Conservation (phyloP, 306 rosid species). For the Casuarina cunninghamiana region DNA sequence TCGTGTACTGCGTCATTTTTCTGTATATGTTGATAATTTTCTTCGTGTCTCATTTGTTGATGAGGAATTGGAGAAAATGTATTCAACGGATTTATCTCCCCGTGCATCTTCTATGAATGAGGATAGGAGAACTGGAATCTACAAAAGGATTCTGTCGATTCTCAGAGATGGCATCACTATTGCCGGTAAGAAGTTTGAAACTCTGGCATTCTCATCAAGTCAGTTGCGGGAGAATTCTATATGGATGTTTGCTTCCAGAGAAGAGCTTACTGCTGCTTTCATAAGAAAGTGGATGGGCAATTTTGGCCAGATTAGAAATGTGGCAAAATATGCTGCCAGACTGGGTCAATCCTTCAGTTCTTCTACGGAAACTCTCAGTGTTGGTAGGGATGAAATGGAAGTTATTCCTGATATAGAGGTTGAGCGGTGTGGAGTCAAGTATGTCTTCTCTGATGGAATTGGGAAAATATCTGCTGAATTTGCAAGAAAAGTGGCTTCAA, state of each 20-base stretch:
- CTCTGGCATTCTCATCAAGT: constrained; percentile 91
- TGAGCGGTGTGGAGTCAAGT: constrained; percentile 8
- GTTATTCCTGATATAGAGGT: constrained; percentile 53
- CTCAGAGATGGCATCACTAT: constrained; percentile 62
- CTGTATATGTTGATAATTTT: constrained; percentile 50
- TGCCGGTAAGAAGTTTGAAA: constrained; percentile 75
- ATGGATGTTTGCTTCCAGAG: constrained; percentile 87
- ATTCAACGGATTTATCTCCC: constrained; percentile 63
- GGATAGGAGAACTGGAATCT: constrained; percentile 55
- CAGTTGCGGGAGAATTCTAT: constrained; percentile 73
- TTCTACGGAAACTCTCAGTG: constrained; percentile 75
- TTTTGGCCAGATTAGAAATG: constrained; percentile 65
- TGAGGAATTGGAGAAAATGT: constrained; percentile 69
- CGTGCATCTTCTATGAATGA: constrained; percentile 36
- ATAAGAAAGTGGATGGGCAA: constrained; percentile 78
- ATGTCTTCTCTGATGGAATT: constrained; percentile 85
- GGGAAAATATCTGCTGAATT: constrained; percentile 77
- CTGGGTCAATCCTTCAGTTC: constrained; percentile 90
- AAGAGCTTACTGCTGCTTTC: constrained; percentile 35
- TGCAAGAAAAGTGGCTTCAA: constrained; percentile 64
- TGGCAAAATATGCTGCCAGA: constrained; percentile 93
- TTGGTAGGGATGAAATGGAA: constrained; percentile 47
- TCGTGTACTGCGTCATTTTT: constrained; percentile 67
- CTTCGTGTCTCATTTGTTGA: constrained; percentile 87
- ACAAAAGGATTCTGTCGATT: constrained; percentile 59